Conservation (phyloP, 805 yeast species). For the Yamadazyma sp. region DNA sequence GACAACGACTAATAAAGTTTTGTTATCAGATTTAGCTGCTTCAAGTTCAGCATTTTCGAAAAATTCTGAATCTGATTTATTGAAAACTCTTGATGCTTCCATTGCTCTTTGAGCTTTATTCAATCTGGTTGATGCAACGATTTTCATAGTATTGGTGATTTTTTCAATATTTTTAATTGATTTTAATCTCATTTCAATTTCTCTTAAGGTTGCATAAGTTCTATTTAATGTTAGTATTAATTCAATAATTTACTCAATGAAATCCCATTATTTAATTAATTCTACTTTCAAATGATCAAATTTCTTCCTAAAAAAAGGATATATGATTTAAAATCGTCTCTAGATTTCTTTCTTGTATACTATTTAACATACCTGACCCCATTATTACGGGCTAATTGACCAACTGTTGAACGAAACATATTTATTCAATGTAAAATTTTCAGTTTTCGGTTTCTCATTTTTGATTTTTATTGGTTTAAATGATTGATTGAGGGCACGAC, state of each 20-base stretch:
- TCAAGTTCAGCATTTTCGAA: conserved; percentile 75
- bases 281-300: too few species aligned
- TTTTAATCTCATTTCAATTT: conserved; percentile 96
- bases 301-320: too few species aligned
- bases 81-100: conserved; percentile 81
- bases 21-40: conserved; percentile 54
- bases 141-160: conserved; percentile 99
- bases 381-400: conserved; percentile 47
- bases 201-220: conserved; percentile 97
- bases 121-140: conserved; percentile 97
- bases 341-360: neutral
- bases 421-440: conserved; percentile 7
- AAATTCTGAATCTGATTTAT: conserved; percentile 74
- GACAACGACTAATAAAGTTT: conserved; percentile 79
- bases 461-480: conserved; percentile 18
- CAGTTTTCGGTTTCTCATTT: conserved; percentile 9
- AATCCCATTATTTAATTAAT: too few species aligned
- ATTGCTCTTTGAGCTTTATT: conserved; percentile 94
- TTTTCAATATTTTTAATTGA: conserved; percentile 98
- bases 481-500: conserved; percentile 10
- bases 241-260: too few species aligned
- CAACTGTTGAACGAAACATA: conserved; percentile 56
- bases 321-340: too few species aligned
- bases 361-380: conserved; percentile 49
- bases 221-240: conserved; percentile 34